Base-by-base conservation (phyloP, 176 grass and related monocot genomes). In the Raddia distichophylla region DNA sequence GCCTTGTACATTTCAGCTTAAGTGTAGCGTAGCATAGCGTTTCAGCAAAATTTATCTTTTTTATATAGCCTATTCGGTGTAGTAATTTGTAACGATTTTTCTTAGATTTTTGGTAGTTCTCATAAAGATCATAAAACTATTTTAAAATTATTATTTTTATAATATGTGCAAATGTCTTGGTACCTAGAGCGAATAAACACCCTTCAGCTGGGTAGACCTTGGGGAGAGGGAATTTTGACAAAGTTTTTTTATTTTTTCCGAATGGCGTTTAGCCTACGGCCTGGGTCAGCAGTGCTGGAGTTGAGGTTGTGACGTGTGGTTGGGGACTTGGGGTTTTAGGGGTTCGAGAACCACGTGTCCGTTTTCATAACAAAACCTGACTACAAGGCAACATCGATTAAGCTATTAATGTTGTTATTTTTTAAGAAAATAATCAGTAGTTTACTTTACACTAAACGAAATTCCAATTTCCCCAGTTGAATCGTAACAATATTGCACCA, bases 151-250 rank as follows among this genome's bases (percentile, higher is more conserved):
- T n/a, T n/a, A n/a, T n/a, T n/a, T n/a, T n/a, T n/a, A n/a, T n/a
- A n/a, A n/a, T n/a, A n/a, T n/a, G 68, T 10, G 44, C 43, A 76
- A 60, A 68, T 62, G 33, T 35, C 27, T 75, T 52, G 67, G 80
- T 83, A 59, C 86, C 79, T 74, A 18, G 60, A 88, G 61, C 34
- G 32, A 80, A 76, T 56, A 80, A 81, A 10, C 11, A 46, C 42
- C 48, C 22, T 50, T 12, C 6, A 16, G 15, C 1, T 20, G 4
- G 73, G 71, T 48, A 47, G 69, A 75, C 81, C 61, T 88, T 19
- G 69, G 60, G 56, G 9, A 18, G 7, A 44, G 71, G 3, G 65
- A 57, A 17, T 11, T 67, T 53, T 80, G 81, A 80, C 62, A 35
- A 9, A 1, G 15, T 12, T 57, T 12, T 57, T 84, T 75, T 84